Conservation (phyloP, 2,329 filamentous ascomycete species). For the Aspergillus fumigatus region DNA sequence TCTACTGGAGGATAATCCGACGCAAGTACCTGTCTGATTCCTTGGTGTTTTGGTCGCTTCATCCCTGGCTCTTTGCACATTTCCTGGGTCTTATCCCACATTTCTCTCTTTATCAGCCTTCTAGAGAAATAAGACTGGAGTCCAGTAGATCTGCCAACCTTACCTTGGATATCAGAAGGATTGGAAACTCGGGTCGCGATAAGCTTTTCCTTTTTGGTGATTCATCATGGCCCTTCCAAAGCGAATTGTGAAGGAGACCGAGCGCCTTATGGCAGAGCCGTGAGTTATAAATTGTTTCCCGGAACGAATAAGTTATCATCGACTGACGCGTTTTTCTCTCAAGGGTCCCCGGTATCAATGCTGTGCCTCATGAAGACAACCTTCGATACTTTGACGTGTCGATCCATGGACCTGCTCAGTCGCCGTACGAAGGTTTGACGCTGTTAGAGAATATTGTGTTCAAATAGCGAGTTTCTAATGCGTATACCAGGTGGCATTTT, state of each 20-base stretch:
- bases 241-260: slow-evolving; percentile 97
- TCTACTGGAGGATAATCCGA: slow-evolving; percentile 7
- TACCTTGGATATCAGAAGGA: slow-evolving; percentile 5
- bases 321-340: slow-evolving; percentile 7
- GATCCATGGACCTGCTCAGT: slow-evolving; percentile 86
- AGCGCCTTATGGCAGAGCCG: slow-evolving; percentile 95
- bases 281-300: slow-evolving; percentile 45
- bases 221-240: slow-evolving; percentile 71
- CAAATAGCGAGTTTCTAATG: slow-evolving; percentile 2
- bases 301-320: neutral
- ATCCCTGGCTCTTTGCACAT: slow-evolving; percentile 1
- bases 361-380: slow-evolving; percentile 94
- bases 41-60: slow-evolving; percentile 1
- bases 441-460: neutral
- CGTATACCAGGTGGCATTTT: slow-evolving; percentile 67
- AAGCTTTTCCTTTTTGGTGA: slow-evolving; percentile 16
- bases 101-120: neutral
- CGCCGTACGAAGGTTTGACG: slow-evolving; percentile 80
- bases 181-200: slow-evolving; percentile 14
- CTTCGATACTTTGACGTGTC: slow-evolving; percentile 97
- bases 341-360: slow-evolving; percentile 93
- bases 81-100: neutral
- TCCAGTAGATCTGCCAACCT: slow-evolving; percentile 1
- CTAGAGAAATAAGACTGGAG: neutral
- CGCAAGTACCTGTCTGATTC: neutral